Evolutionary conservation across 202 grass and related monocot species (phyloP).

Genomic region (Schoenoplectus triqueter): DNA sequence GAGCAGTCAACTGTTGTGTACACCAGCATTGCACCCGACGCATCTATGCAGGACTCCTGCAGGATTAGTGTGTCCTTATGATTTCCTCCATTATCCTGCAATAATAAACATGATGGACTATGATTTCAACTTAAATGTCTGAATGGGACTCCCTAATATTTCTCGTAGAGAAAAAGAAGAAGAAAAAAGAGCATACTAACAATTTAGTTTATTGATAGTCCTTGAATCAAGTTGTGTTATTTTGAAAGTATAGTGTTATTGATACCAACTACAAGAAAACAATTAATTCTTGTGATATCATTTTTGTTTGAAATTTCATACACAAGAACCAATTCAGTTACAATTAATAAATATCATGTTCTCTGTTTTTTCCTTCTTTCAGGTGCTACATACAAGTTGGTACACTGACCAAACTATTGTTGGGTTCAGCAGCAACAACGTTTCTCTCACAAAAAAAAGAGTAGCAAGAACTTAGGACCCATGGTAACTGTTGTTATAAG

Average conservation of each 20-base stretch:
- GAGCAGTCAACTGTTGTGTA: slow-evolving; percentile 79
- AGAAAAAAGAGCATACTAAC: too few species aligned
- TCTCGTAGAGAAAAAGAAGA: too few species aligned
- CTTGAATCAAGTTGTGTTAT: neutral
- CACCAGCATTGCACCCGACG: slow-evolving; percentile 63
- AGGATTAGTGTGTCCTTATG: slow-evolving; percentile 81
- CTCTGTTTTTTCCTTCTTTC: neutral
- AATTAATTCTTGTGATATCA: neutral
- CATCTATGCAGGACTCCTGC: slow-evolving; percentile 83
- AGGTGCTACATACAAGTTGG: neutral
- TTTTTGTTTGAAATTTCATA: neutral
- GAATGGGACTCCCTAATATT: neutral
- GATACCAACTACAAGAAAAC: neutral
- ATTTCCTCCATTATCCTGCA: slow-evolving; percentile 64
- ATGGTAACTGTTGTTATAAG: too few species aligned
- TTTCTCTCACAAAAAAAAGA: too few species aligned
- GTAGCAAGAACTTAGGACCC: too few species aligned
- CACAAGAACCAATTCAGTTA: slow-evolving; percentile 18
- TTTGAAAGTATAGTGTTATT: neutral
- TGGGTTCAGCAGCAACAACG: neutral
- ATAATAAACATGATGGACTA: neutral
- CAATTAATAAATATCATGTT: neutral
- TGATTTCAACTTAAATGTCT: neutral
- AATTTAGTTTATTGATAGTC: too few species aligned
- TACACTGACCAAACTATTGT: neutral